A percentile compares a stretch with the other conserved stretches of the same genome.
phyloP scores from a whole-genome alignment of 2,329 filamentous ascomycete genomes.

The Myriangium duriaei region DNA sequence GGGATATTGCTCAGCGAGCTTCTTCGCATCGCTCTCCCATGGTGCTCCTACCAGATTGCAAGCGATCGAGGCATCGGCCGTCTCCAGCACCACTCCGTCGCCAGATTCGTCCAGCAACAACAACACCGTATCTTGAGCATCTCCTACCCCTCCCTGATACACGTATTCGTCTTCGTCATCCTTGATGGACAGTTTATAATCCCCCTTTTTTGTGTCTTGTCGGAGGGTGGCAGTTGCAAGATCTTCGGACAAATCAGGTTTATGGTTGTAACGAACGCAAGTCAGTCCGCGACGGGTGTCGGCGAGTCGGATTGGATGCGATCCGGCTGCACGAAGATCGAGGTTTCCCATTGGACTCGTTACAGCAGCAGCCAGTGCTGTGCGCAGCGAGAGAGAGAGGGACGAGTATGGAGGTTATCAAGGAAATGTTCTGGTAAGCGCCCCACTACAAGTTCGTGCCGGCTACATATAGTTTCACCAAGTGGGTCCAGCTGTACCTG shows the following conservation, averaged over 20 bases:
- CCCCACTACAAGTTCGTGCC: too few relatives aligned
- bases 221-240: constrained; percentile 18
- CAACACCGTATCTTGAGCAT: constrained; percentile 58
- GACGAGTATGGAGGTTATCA: too few relatives aligned
- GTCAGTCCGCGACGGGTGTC: constrained; percentile 4
- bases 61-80: constrained; percentile 66
- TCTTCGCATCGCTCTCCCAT: constrained; percentile 49
- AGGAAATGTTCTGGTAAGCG: too few relatives aligned
- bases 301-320: constrained; percentile 10
- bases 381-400: too few relatives aligned
- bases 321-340: constrained; percentile 8
- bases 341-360: constrained; percentile 2
- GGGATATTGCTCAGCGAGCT: constrained; percentile 52
- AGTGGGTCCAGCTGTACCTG: too few relatives aligned
- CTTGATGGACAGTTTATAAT: constrained; percentile 13
- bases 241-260: constrained; percentile 24
- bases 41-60: constrained; percentile 72
- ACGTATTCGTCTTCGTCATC: constrained; percentile 24
- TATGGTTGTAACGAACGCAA: constrained; percentile 32
- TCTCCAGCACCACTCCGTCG: constrained; percentile 71
- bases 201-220: constrained; percentile 14
- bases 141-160: constrained; percentile 27
- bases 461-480: too few relatives aligned
- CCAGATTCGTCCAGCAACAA: constrained; percentile 65
- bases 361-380: background rate